Base-by-base conservation (phyloP, 306 rosid species). In the Fagus crenata region DNA sequence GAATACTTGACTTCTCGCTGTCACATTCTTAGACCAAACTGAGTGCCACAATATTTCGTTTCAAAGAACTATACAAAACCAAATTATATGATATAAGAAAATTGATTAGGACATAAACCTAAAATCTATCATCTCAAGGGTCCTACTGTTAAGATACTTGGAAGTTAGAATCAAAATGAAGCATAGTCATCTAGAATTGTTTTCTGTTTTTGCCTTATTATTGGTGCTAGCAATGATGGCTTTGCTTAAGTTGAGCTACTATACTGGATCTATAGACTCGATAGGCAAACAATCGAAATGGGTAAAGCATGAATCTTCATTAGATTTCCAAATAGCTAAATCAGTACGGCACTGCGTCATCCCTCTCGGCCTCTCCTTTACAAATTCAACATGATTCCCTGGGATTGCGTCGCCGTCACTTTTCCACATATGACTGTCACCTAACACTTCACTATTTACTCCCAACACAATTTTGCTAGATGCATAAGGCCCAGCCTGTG, bases 171-270 rank as follows among this genome's bases (percentile, higher is more conserved):
- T 61, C 68, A 61, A 32, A 33, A 61, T 12, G 68, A 33, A 15
- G 7, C 41, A 9, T 61, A 3, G 41, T 3, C 39, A 33, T 33
- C 41, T 18, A 61, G 1, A 61, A 9, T 32, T 12, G 9, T 37
- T 12, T 12, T 60, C 18, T 33, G 18, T 61, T 61, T 60, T 33
- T 33, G 1, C 42, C 42, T 33, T 35, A 46, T 59, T 33, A 37
- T 61, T 61, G 68, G 68, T 33, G 68, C 68, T 33, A 5, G n/a
- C 18, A 61, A 61, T 61, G 68, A 61, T 61, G 41, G 41, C 68
- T 4, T 61, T 32, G 68, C 35, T 32, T 61, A 13, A 11, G 7
- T 61, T 33, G n/a, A 13, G 41, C 68, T 13, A 61, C 14, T 22
- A 12, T 4, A 22, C 35, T 33, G 42, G 18, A 61, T 12, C 35